Percentiles rank a stretch among this genome's conserved stretches.
Conservation (phyloP, 345 rosid species). For the Arabidopsis thaliana region TAIR10.1 NC_003070.9:6046001-6046500, state of each 20-base stretch:
- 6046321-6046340: constrained; percentile 58
- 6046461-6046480: constrained; percentile 44
- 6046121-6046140: constrained; percentile 19
- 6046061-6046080: constrained; percentile 82
- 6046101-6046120: constrained; percentile 83
- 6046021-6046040: constrained; percentile 84
- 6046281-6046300: constrained; percentile 23
- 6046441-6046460: constrained; percentile 90
- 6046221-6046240: constrained; percentile 30
- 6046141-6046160: constrained; percentile 12
- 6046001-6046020: constrained; percentile 86
- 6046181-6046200: constrained; percentile 14
- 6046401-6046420: constrained; percentile 71
- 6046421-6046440: constrained; percentile 70
- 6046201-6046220: constrained; percentile 5
- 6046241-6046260: constrained; percentile 1
- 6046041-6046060: constrained; percentile 75
- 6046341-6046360: constrained; percentile 67
- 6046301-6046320: constrained; percentile 53
- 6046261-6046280: constrained; percentile 22
- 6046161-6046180: constrained; percentile 22
- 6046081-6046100: constrained; percentile 63
- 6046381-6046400: constrained; percentile 64
- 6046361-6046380: constrained; percentile 55
- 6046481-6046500: constrained; percentile 27